Conservation (phyloP, 2,329 filamentous ascomycete genomes). For the Phyllachora maydis region DNA sequence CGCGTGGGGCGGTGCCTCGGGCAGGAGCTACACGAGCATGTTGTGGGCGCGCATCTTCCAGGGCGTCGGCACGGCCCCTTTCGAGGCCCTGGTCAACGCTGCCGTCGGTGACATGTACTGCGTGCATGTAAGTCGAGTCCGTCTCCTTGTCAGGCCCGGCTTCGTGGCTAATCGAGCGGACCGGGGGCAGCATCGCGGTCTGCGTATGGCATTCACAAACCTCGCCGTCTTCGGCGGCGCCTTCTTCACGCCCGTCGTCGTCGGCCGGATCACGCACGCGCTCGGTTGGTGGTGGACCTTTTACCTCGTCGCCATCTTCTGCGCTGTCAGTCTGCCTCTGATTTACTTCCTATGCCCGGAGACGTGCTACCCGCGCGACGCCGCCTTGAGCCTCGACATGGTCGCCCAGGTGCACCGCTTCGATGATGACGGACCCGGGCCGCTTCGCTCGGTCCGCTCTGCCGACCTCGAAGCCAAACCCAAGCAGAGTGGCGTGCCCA, state of each 20-base stretch:
- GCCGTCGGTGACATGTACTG: constrained; percentile 80
- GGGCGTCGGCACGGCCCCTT: constrained; percentile 70
- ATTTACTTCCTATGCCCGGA: constrained; percentile 70
- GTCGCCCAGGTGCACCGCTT: too few relatives aligned
- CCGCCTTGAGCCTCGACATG: constrained; percentile 49
- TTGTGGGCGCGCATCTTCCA: constrained; percentile 67
- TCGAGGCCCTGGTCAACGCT: constrained; percentile 77
- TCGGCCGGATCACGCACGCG: constrained; percentile 60
- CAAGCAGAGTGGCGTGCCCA: too few relatives aligned
- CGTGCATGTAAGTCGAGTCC: constrained; percentile 43
- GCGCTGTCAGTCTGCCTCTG: constrained; percentile 44
- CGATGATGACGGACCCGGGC: constrained; percentile 11
- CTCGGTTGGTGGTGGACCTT: constrained; percentile 81
- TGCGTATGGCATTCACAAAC: constrained; percentile 65
- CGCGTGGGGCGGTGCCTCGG: constrained; percentile 56
- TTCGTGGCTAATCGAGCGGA: not conserved
- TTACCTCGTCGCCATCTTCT: constrained; percentile 73
- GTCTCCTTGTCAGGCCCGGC: not conserved
- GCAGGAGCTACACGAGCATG: constrained; percentile 48
- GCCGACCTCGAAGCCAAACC: not conserved
- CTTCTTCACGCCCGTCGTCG: constrained; percentile 65
- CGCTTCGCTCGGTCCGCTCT: not conserved
- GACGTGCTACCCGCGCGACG: constrained; percentile 53
- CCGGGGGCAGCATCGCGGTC: constrained; percentile 52
- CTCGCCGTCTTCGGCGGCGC: constrained; percentile 34